Conservation (phyloP, 768 basidiomycete genomes). For the Suillus ampliporus region DNA sequence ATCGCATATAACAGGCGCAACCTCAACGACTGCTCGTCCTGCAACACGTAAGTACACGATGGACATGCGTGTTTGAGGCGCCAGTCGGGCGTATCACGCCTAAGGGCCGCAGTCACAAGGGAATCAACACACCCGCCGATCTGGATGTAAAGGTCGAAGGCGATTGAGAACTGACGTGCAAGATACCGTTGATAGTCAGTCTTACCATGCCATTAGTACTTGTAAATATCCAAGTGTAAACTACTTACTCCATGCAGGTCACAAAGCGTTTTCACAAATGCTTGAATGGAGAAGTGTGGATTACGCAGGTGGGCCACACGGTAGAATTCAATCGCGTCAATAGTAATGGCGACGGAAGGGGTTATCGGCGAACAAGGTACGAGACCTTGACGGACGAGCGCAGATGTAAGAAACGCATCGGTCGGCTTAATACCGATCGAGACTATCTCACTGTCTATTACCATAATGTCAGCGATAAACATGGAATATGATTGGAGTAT, state of each 20-base stretch:
- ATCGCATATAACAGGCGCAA: constrained; percentile 16
- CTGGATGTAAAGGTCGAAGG: constrained; percentile 32
- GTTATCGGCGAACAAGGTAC: constrained; percentile 16
- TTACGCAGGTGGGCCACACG: constrained; percentile 9
- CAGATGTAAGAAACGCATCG: too few relatives aligned
- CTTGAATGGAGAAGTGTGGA: constrained; percentile 26
- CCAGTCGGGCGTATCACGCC: constrained; percentile 10
- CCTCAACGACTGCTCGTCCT: not conserved
- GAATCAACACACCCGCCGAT: constrained; percentile 21
- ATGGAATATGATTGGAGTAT: too few relatives aligned
- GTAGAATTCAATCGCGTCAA: constrained; percentile 18
- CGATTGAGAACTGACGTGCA: constrained; percentile 27
- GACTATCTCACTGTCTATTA: too few relatives aligned
- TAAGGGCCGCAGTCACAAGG: constrained; percentile 18
- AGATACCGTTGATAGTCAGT: constrained; percentile 15
- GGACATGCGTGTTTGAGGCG: constrained; percentile 7
- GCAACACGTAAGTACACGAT: constrained; percentile 13
- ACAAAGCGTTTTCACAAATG: constrained; percentile 20
- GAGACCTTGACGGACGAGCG: constrained; percentile 11
- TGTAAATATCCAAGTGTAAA: not conserved
- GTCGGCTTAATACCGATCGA: too few relatives aligned
- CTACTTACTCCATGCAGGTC: constrained; percentile 18
- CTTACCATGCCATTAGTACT: not conserved
- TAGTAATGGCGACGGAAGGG: constrained; percentile 5
- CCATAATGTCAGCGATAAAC: too few relatives aligned